Percentiles rank a stretch among this genome's conserved stretches.
phyloP scores from a whole-genome alignment of 768 basidiomycete species.

The Boletus sensibilis region DNA sequence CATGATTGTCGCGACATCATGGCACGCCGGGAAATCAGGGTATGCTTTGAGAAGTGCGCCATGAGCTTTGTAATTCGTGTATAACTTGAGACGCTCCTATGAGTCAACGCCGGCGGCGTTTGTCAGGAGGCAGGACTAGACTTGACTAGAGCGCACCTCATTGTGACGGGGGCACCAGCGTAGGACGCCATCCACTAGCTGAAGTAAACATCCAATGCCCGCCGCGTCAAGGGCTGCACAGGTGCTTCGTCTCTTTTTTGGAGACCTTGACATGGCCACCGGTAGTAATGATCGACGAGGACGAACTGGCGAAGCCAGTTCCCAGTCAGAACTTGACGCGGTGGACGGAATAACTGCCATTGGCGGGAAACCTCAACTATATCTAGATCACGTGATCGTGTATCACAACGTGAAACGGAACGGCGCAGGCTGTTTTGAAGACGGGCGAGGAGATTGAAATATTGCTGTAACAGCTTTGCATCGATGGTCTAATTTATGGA shows the following conservation, averaged over 20 bases:
- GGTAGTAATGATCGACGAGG: background rate
- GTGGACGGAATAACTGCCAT: background rate
- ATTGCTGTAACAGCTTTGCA: background rate
- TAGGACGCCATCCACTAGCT: conserved; percentile 1
- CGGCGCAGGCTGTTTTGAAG: no score
- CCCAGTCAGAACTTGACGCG: background rate
- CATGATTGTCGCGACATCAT: conserved; percentile 24
- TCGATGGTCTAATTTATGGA: background rate
- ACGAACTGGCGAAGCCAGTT: background rate
- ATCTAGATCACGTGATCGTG: conserved; percentile 1
- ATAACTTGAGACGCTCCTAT: conserved; percentile 38
- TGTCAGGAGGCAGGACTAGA: background rate
- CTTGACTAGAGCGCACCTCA: conserved; percentile 18
- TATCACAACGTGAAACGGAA: no score
- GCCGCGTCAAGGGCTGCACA: conserved; percentile 20
- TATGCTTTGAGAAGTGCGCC: conserved; percentile 33
- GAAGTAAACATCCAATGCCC: conserved; percentile 16
- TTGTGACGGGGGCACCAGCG: conserved; percentile 36
- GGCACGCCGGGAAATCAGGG: conserved; percentile 28
- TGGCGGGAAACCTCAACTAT: background rate
- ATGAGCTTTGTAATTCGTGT: conserved; percentile 37
- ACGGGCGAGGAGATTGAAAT: background rate
- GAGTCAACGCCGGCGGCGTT: background rate
- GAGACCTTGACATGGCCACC: conserved; percentile 3
- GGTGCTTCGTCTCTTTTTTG: conserved; percentile 8